Evolutionary conservation across 2,329 filamentous ascomycete genomes (phyloP).

Genomic region (Fusarium drepaniforme): DNA sequence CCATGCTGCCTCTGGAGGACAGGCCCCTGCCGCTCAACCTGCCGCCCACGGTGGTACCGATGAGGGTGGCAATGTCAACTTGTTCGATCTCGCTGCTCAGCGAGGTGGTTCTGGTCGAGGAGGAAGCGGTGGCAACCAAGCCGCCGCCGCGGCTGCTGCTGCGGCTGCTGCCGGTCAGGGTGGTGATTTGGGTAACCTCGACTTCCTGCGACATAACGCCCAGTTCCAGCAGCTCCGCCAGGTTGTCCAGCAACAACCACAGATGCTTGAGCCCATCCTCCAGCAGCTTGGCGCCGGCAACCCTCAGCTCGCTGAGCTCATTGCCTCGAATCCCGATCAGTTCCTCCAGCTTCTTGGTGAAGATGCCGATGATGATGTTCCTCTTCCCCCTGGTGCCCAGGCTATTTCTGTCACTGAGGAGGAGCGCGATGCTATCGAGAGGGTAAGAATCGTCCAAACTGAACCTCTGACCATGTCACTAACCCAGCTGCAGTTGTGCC

Average conservation of each 20-base stretch:
- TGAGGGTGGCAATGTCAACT: slow-evolving; percentile 78
- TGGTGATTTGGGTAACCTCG: slow-evolving; percentile 80
- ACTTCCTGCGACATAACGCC: slow-evolving; percentile 93
- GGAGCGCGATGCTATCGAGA: slow-evolving; percentile 96
- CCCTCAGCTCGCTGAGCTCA: slow-evolving; percentile 92
- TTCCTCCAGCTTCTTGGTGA: slow-evolving; percentile 93
- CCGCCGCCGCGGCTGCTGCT: slow-evolving; percentile 58
- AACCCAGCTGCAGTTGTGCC: slow-evolving; percentile 76
- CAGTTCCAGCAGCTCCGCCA: slow-evolving; percentile 98
- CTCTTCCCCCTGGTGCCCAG: slow-evolving; percentile 88
- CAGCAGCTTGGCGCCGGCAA: slow-evolving; percentile 97
- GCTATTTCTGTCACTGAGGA: slow-evolving; percentile 94
- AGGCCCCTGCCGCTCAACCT: slow-evolving; percentile 55
- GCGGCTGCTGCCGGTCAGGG: slow-evolving; percentile 64
- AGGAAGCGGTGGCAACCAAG: slow-evolving; percentile 55
- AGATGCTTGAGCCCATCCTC: slow-evolving; percentile 98
- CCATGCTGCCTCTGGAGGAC: slow-evolving; percentile 51
- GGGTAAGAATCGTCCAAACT: slow-evolving; percentile 66
- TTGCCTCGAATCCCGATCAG: slow-evolving; percentile 91
- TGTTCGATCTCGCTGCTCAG: slow-evolving; percentile 93
- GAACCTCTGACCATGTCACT: slow-evolving; percentile 46
- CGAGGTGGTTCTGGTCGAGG: slow-evolving; percentile 64
- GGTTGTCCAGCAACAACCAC: slow-evolving; percentile 96
- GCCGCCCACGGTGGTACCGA: slow-evolving; percentile 62
- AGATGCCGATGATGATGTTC: slow-evolving; percentile 85